Evolutionary conservation across 768 basidiomycete species (phyloP), one percentile per base, ranked within the genome.

Genomic region (Mycena rebaudengoi): DNA sequence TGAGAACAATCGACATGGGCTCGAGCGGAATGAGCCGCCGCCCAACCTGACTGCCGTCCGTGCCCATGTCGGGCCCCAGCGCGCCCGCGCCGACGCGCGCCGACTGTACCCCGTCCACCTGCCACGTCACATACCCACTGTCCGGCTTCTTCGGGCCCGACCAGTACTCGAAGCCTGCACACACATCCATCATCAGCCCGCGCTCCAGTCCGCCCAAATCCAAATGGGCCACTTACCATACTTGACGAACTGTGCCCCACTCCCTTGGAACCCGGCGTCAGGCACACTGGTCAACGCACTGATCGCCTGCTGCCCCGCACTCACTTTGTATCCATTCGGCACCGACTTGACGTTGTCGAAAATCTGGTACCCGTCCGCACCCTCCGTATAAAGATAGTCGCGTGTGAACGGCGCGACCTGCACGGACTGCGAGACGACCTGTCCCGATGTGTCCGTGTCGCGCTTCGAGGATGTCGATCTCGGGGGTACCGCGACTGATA

Each of bases 141-240:
- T 70, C 54, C 0, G 82, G 80, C 51, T 86, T 77, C 5, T 80
- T 77, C 1, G 87, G 88, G 71, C 91, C 82, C 7, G 85, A 78
- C 81, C 83, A 91, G 71, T 91, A 92, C 72, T 95, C 94, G 70
- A 93, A 93, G 16, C 91, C n/a, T n/a, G n/a, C n/a, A n/a, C n/a
- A n/a, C n/a, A n/a, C n/a, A n/a, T n/a, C n/a, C n/a, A n/a, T n/a
- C n/a, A n/a, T n/a, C n/a, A n/a, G n/a, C n/a, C n/a, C n/a, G n/a
- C n/a, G n/a, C n/a, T n/a, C n/a, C n/a, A n/a, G n/a, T n/a, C n/a
- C n/a, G n/a, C n/a, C n/a, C n/a, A n/a, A n/a, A n/a, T n/a, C n/a
- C n/a, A n/a, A n/a, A n/a, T n/a, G n/a, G n/a, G n/a, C n/a, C n/a
- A n/a, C n/a, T n/a, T n/a, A n/a, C n/a, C 86, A 48, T 86, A 79